phyloP scores from a whole-genome alignment of 768 basidiomycete genomes.

The Peribolospora baueri region DNA sequence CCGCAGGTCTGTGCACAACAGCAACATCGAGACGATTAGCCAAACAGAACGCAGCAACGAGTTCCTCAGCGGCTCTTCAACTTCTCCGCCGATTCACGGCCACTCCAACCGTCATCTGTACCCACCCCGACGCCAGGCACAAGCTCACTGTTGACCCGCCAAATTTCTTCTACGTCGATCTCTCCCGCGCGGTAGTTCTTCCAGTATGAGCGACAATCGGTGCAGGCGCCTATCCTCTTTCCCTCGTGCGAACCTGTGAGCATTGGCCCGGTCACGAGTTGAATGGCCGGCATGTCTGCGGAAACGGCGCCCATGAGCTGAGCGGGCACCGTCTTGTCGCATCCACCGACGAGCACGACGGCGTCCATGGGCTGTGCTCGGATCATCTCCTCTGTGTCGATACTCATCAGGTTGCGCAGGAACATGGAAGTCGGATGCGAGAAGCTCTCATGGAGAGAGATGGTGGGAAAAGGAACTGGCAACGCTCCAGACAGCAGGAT shows the following conservation, averaged over 20 bases:
- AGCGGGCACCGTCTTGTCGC: conserved; percentile 17
- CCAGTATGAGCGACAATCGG: too few species aligned
- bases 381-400: conserved; percentile 17
- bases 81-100: too few species aligned
- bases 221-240: too few species aligned
- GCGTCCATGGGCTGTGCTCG: conserved; percentile 15
- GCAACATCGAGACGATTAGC: too few species aligned
- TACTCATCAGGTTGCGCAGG: conserved; percentile 15
- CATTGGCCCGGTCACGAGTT: conserved; percentile 15
- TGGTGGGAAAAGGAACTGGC: conserved; percentile 14
- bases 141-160: too few species aligned
- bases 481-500: conserved; percentile 3
- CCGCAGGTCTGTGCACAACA: too few species aligned
- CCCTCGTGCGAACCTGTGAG: conserved; percentile 13
- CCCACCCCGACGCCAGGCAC: too few species aligned
- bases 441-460: conserved; percentile 15
- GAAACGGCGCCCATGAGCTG: conserved; percentile 16
- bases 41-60: too few species aligned
- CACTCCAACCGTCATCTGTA: too few species aligned
- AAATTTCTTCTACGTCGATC: too few species aligned
- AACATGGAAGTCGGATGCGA: conserved; percentile 14
- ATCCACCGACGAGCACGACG: conserved; percentile 11
- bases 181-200: too few species aligned
- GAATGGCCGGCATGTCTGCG: conserved; percentile 13
- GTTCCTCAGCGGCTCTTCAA: too few species aligned